A percentile compares a stretch with the other conserved stretches of the same genome.
phyloP scores from a whole-genome alignment of 2,329 filamentous ascomycete genomes.

The Ascocoryne sarcoides region DNA sequence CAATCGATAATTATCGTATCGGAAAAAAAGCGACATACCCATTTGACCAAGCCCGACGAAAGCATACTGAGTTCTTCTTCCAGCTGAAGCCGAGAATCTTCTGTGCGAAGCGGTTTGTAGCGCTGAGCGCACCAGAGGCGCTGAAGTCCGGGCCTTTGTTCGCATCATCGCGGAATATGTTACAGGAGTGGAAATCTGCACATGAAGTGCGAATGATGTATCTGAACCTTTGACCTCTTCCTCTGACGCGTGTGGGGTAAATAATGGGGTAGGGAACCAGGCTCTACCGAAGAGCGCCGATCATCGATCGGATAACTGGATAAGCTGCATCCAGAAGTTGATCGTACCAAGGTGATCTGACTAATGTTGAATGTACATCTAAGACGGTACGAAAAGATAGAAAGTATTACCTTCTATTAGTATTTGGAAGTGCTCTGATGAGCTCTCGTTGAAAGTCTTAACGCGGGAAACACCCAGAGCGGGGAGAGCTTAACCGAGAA shows the following conservation, averaged over 20 bases:
- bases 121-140: slow-evolving; percentile 18
- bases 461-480: no score
- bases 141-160: slow-evolving; percentile 17
- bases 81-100: slow-evolving; percentile 38
- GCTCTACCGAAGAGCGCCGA: slow-evolving; percentile 1
- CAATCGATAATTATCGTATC: neutral
- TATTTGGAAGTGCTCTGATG: no score
- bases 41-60: slow-evolving; percentile 53
- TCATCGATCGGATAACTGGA: no score
- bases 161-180: slow-evolving; percentile 24
- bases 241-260: neutral
- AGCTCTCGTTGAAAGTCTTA: no score
- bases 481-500: no score
- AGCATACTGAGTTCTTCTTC: slow-evolving; percentile 42
- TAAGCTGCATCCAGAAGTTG: no score
- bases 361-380: no score
- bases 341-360: no score
- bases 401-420: no score
- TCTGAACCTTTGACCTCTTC: neutral
- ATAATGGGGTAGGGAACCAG: neutral
- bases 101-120: slow-evolving; percentile 19
- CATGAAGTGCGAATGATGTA: neutral
- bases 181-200: slow-evolving; percentile 8
- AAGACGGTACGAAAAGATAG: no score
- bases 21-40: slow-evolving; percentile 35